Percentiles rank a stretch among this genome's conserved stretches.
Conservation (phyloP, 768 basidiomycete species). For the Lactifluus rugatus region DNA sequence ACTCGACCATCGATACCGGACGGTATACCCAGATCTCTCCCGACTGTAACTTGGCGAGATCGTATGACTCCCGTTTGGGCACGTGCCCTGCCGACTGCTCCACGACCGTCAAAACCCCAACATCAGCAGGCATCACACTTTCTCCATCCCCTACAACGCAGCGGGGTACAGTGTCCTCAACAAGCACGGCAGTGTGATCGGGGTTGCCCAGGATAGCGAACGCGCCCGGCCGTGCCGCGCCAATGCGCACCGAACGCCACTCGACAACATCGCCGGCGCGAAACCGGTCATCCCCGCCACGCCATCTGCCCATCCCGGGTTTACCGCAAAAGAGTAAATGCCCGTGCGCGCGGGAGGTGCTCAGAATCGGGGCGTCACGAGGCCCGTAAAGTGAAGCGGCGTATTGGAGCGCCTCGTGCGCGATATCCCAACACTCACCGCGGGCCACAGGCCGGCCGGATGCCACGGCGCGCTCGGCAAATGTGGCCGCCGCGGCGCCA, state of each 20-base stretch:
- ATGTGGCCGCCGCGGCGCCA: slow-evolving; percentile 39
- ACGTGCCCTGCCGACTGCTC: slow-evolving; percentile 40
- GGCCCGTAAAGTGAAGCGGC: slow-evolving; percentile 32
- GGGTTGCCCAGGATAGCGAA: slow-evolving; percentile 37
- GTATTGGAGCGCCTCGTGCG: slow-evolving; percentile 38
- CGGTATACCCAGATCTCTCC: slow-evolving; percentile 53
- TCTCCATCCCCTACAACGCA: slow-evolving; percentile 28
- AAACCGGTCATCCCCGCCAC: slow-evolving; percentile 42
- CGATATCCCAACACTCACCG: slow-evolving; percentile 53
- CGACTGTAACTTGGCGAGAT: slow-evolving; percentile 34
- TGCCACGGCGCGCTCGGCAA: slow-evolving; percentile 37
- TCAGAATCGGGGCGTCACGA: slow-evolving; percentile 38
- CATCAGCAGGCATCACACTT: slow-evolving; percentile 30
- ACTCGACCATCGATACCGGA: slow-evolving; percentile 35
- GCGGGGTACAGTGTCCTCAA: slow-evolving; percentile 30
- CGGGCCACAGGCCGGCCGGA: slow-evolving; percentile 37
- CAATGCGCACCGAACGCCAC: slow-evolving; percentile 33
- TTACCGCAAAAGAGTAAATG: slow-evolving; percentile 40
- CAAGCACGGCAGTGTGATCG: slow-evolving; percentile 47
- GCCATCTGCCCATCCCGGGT: slow-evolving; percentile 36
- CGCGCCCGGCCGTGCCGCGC: slow-evolving; percentile 5
- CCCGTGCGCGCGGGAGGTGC: slow-evolving; percentile 43
- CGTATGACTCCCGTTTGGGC: slow-evolving; percentile 35
- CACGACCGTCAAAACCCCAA: slow-evolving; percentile 40
- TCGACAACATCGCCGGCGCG: slow-evolving; percentile 48